Conservation (phyloP, 2,329 filamentous ascomycete genomes). For the Coniochaeta hoffmannii region DNA sequence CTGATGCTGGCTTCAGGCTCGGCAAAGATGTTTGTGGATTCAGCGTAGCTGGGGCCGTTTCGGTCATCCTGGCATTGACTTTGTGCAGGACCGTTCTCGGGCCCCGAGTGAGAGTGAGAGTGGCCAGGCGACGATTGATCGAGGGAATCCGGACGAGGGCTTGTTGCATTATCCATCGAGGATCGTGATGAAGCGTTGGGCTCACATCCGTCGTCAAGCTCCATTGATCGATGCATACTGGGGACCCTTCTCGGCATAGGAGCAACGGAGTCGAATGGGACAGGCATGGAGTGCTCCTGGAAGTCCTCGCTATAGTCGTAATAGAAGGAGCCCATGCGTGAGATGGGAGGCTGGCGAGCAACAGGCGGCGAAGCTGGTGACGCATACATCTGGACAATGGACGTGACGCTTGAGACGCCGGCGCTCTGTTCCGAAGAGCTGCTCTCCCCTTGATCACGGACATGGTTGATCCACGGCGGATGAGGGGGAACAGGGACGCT, state of each 20-base stretch:
- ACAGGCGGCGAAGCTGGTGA: conserved; percentile 14
- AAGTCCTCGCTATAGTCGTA: conserved; percentile 49
- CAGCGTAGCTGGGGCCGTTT: not conserved
- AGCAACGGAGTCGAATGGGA: conserved; percentile 17
- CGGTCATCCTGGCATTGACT: not conserved
- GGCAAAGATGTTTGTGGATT: not conserved
- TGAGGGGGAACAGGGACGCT: conserved; percentile 8
- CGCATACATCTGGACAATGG: conserved; percentile 41
- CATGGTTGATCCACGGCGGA: conserved; percentile 23
- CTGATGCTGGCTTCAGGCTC: not conserved
- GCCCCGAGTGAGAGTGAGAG: not conserved
- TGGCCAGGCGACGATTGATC: not conserved
- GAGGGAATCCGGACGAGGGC: no score
- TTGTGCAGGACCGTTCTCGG: not conserved
- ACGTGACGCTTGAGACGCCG: conserved; percentile 41
- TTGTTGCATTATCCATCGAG: not conserved
- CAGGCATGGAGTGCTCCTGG: conserved; percentile 16
- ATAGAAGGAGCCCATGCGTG: conserved; percentile 31
- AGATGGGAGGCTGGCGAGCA: conserved; percentile 11
- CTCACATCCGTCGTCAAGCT: conserved; percentile 8
- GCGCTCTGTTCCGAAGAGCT: conserved; percentile 28
- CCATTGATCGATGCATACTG: conserved; percentile 7
- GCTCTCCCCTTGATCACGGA: conserved; percentile 24
- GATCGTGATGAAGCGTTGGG: not conserved
- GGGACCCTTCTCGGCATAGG: conserved; percentile 16